These are phyloP conservation scores for Theobroma cacao DNA, from an alignment of 345 rosid species.

Conservation along the genomic window DNA sequence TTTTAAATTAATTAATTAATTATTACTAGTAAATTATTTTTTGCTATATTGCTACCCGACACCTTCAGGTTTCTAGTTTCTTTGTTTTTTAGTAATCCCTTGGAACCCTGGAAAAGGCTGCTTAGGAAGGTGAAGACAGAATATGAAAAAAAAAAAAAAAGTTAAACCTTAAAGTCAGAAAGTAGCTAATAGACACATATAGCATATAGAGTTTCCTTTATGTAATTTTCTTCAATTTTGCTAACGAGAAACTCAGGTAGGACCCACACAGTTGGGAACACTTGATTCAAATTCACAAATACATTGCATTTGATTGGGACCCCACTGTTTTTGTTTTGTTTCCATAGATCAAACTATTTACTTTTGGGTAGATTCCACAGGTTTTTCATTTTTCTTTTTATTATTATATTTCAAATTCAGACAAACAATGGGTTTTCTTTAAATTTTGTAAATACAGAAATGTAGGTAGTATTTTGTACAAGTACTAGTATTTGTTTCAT, in stretches of 20 bases:
- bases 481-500: background rate
- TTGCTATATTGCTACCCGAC: background rate
- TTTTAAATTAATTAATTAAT: background rate
- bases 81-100: background rate
- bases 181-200: background rate
- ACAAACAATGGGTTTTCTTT: background rate
- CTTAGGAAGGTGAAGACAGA: background rate
- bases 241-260: background rate
- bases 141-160: background rate
- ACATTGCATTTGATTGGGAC: slow-evolving; percentile 15
- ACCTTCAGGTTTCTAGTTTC: background rate
- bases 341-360: background rate
- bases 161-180: background rate
- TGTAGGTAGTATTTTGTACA: no score
- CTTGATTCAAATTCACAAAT: slow-evolving; percentile 14
- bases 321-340: slow-evolving; percentile 5
- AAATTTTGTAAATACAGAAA: background rate
- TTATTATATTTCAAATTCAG: background rate
- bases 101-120: background rate
- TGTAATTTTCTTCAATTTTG: background rate
- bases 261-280: slow-evolving; percentile 7
- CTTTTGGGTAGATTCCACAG: slow-evolving; percentile 1
- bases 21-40: no score
- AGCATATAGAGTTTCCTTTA: background rate
- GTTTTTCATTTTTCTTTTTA: background rate